Percentiles rank a stretch among this genome's conserved stretches.
These are phyloP conservation scores for Phytophthora sp. DNA, from an alignment of 352 stramenopile genomes.

Conservation along the genomic window DNA sequence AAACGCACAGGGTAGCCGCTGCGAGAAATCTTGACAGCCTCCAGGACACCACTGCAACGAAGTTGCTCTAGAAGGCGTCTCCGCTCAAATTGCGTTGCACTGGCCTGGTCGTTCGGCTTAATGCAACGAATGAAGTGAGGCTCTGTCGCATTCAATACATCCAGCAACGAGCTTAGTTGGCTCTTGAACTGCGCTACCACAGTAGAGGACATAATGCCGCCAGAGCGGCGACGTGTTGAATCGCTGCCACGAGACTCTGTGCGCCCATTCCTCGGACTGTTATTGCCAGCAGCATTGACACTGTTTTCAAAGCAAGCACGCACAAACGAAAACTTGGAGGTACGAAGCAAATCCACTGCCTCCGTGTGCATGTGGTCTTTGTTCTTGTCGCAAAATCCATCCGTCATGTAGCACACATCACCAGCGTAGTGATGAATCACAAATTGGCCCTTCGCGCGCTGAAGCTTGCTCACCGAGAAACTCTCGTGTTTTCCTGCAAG, in stretches of 20 bases:
- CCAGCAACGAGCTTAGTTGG: conserved; percentile 93
- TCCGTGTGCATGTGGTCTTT: conserved; percentile 90
- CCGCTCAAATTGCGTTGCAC: conserved; percentile 64
- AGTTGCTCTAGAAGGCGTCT: conserved; percentile 84
- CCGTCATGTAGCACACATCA: conserved; percentile 80
- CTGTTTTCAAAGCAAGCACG: conserved; percentile 69
- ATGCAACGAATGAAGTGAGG: conserved; percentile 93
- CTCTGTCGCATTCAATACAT: conserved; percentile 94
- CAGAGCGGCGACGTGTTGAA: conserved; percentile 56
- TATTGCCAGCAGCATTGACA: conserved; percentile 19
- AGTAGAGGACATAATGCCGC: conserved; percentile 82
- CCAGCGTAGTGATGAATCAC: conserved; percentile 90
- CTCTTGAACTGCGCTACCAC: conserved; percentile 94
- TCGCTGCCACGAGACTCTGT: conserved; percentile 42
- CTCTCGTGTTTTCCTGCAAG: conserved; percentile 60
- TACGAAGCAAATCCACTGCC: conserved; percentile 72
- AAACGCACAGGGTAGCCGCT: conserved; percentile 95
- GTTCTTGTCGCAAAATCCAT: conserved; percentile 91
- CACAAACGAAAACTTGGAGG: conserved; percentile 71
- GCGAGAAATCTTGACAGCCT: conserved; percentile 90
- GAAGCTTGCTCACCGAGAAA: conserved; percentile 76
- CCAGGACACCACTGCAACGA: conserved; percentile 85
- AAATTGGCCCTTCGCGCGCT: conserved; percentile 84
- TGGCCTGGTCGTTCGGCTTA: conserved; percentile 85
- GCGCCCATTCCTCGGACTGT: conserved; percentile 26